phyloP scores from a whole-genome alignment of 1,284 basidiomycete genomes.

The Microbotryum lychnidis-dioicae region DNA sequence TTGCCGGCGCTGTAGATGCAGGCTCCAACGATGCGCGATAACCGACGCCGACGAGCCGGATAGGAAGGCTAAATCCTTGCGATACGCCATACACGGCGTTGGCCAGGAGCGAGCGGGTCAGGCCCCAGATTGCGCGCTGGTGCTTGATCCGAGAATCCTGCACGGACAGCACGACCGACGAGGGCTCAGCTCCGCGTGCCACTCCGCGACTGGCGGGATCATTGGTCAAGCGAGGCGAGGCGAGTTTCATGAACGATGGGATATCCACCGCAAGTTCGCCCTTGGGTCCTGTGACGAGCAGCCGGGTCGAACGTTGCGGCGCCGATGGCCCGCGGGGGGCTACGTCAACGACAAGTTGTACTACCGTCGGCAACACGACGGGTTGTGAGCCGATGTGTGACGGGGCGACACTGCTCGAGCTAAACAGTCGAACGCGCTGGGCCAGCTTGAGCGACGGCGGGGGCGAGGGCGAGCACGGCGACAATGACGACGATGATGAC shows the following conservation, averaged over 20 bases:
- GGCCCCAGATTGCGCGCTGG: slow-evolving; percentile 86
- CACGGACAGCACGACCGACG: slow-evolving; percentile 7
- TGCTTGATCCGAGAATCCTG: slow-evolving; percentile 33
- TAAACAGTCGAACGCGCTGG: slow-evolving; percentile 1
- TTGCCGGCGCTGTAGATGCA: slow-evolving; percentile 30
- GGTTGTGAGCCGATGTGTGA: slow-evolving; percentile 72
- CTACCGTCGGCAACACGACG: slow-evolving; percentile 59
- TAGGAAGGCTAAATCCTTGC: slow-evolving; percentile 69
- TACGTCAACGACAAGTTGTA: slow-evolving; percentile 38
- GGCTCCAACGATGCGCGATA: slow-evolving; percentile 79
- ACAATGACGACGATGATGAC: neutral
- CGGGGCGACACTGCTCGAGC: slow-evolving; percentile 14
- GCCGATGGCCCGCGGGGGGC: too few relatives aligned
- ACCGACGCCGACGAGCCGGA: slow-evolving; percentile 90
- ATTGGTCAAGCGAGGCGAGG: neutral
- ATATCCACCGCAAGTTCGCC: slow-evolving; percentile 26
- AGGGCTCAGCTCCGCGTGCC: neutral
- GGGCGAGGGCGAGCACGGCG: neutral
- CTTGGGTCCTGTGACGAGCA: slow-evolving; percentile 24
- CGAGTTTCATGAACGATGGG: slow-evolving; percentile 22
- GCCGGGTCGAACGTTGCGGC: slow-evolving; percentile 1
- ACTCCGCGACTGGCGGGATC: slow-evolving; percentile 1
- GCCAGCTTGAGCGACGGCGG: neutral
- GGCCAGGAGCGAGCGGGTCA: slow-evolving; percentile 75
- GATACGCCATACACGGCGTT: slow-evolving; percentile 89